Percentiles rank a stretch among this genome's conserved stretches.
Conservation (phyloP, 2,329 filamentous ascomycete genomes). For the Harringtonia lauricola region DNA sequence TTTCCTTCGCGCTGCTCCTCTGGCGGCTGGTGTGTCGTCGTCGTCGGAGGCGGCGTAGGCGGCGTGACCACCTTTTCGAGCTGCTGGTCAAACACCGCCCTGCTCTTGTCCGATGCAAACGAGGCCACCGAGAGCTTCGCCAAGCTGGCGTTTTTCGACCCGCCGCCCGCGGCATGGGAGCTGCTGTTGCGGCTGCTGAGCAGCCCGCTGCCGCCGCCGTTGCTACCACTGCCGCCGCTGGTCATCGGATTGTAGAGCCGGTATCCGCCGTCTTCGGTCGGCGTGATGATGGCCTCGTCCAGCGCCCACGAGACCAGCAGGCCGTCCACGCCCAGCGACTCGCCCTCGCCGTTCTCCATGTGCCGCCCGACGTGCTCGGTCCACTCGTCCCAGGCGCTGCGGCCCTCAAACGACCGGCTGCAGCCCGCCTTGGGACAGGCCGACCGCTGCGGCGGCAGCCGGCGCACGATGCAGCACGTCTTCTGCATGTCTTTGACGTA, state of each 20-base stretch:
- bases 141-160: neutral
- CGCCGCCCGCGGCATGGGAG: neutral
- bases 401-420: conserved; percentile 56
- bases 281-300: conserved; percentile 52
- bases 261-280: conserved; percentile 43
- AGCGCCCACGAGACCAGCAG: conserved; percentile 51
- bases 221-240: conserved; percentile 13
- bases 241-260: conserved; percentile 35
- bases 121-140: neutral
- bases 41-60: conserved; percentile 4
- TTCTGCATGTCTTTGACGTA: conserved; percentile 60
- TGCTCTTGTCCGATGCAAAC: neutral
- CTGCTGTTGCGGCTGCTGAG: conserved; percentile 1
- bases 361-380: conserved; percentile 89
- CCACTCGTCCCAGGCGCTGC: conserved; percentile 74
- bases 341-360: conserved; percentile 63
- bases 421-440: conserved; percentile 66
- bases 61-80: conserved; percentile 4
- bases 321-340: conserved; percentile 43
- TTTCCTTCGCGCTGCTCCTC: neutral
- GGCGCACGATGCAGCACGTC: conserved; percentile 60
- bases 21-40: neutral
- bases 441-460: conserved; percentile 59
- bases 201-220: conserved; percentile 3
- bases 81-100: neutral